Percentiles rank a stretch among this genome's conserved stretches.
Evolutionary conservation across 345 rosid species (phyloP).

Genomic region (Gossypium sturtianum): DNA sequence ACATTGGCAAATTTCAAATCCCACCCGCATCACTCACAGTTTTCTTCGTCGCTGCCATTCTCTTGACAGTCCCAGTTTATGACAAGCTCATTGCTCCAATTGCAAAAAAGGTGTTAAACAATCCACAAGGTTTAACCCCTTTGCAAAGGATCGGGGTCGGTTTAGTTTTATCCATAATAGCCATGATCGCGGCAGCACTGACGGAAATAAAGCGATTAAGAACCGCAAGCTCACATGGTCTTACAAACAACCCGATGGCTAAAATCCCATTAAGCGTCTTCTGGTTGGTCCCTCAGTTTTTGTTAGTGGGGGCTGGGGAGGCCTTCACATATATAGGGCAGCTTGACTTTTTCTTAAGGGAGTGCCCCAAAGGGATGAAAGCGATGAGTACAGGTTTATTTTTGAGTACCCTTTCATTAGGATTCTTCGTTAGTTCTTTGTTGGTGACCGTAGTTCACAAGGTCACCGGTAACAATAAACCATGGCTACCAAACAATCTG

Average conservation of each 20-base stretch:
- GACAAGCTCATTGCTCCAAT: constrained; percentile 58
- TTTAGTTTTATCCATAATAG: constrained; percentile 42
- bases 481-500: constrained; percentile 84
- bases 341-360: constrained; percentile 84
- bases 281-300: constrained; percentile 76
- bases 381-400: constrained; percentile 92
- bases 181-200: constrained; percentile 75
- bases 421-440: constrained; percentile 76
- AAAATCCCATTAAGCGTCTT: constrained; percentile 65
- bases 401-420: constrained; percentile 76
- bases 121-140: constrained; percentile 76
- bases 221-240: constrained; percentile 36
- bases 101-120: constrained; percentile 41
- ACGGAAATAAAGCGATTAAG: constrained; percentile 57
- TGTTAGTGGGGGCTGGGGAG: constrained; percentile 83
- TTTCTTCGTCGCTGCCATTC: constrained; percentile 84
- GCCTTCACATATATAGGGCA: constrained; percentile 86
- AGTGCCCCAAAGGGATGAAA: constrained; percentile 98
- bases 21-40: constrained; percentile 71
- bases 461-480: constrained; percentile 39
- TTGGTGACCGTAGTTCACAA: constrained; percentile 71
- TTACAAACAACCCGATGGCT: constrained; percentile 29
- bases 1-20: constrained; percentile 63
- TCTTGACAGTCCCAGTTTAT: constrained; percentile 72
- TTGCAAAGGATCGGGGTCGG: constrained; percentile 84